Conservation (phyloP, 2,329 filamentous ascomycete species). For the Penicillium sp. region DNA sequence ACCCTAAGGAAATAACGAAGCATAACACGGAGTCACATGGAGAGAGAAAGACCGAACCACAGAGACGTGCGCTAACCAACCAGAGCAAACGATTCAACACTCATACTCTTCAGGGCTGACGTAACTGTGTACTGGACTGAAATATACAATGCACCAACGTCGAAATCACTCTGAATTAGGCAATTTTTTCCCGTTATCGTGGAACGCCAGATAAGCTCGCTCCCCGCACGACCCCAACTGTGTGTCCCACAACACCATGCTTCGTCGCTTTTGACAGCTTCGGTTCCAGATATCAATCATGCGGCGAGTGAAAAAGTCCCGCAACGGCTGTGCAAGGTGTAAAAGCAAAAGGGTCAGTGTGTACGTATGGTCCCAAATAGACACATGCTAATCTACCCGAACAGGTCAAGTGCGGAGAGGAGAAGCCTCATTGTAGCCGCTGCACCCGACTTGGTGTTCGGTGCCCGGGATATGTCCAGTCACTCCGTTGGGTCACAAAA, state of each 20-base stretch:
- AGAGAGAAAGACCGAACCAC: too few species aligned
- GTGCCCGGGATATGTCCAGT: slow-evolving; percentile 40
- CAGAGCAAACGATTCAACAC: too few species aligned
- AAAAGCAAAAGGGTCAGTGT: slow-evolving; percentile 41
- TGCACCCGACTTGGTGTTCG: slow-evolving; percentile 39
- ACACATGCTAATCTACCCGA: slow-evolving; percentile 1
- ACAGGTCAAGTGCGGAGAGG: slow-evolving; percentile 44
- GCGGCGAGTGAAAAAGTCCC: slow-evolving; percentile 44
- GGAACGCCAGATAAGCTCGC: slow-evolving; percentile 4
- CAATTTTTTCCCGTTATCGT: slow-evolving; percentile 16
- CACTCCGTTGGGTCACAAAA: slow-evolving; percentile 40
- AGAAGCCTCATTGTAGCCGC: slow-evolving; percentile 39
- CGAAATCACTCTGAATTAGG: slow-evolving; percentile 11
- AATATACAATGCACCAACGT: neutral
- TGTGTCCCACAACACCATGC: slow-evolving; percentile 8
- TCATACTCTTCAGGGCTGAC: too few species aligned
- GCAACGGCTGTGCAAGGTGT: slow-evolving; percentile 44
- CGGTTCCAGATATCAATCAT: slow-evolving; percentile 18
- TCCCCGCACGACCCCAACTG: slow-evolving; percentile 17
- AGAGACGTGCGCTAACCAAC: too few species aligned
- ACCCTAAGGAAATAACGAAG: too few species aligned
- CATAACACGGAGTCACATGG: too few species aligned
- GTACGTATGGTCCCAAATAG: neutral
- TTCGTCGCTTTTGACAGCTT: slow-evolving; percentile 2
- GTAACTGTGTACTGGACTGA: too few species aligned